Conservation (phyloP, 495 filamentous ascomycete genomes). For the Penicillium parvum region DNA sequence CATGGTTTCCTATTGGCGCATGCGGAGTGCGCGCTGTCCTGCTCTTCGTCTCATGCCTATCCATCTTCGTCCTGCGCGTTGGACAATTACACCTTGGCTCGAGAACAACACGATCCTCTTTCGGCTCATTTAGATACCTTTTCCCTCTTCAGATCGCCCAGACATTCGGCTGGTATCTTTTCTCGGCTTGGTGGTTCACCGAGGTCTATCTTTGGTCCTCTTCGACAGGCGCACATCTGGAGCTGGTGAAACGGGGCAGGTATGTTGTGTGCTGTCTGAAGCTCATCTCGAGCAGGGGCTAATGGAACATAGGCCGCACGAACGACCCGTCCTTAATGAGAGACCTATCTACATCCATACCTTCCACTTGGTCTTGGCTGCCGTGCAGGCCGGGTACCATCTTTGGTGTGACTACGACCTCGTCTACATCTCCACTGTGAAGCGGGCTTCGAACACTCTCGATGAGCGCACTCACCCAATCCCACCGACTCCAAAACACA, state of each 20-base stretch:
- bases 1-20: conserved; percentile 76
- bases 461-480: conserved; percentile 36
- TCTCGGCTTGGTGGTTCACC: conserved; percentile 78
- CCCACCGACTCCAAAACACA: conserved; percentile 29
- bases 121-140: conserved; percentile 55
- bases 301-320: conserved; percentile 45
- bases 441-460: conserved; percentile 26
- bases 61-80: conserved; percentile 78
- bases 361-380: conserved; percentile 61
- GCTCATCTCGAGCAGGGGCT: conserved; percentile 1
- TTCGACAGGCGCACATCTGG: conserved; percentile 57
- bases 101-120: conserved; percentile 64
- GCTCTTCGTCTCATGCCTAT: conserved; percentile 62
- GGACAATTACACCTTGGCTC: conserved; percentile 68
- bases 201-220: conserved; percentile 77
- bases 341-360: conserved; percentile 74
- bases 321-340: conserved; percentile 82
- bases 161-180: conserved; percentile 65
- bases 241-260: conserved; percentile 65
- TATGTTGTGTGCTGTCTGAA: conserved; percentile 27
- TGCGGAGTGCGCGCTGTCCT: conserved; percentile 68
- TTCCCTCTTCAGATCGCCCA: conserved; percentile 57
- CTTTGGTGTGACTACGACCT: conserved; percentile 71
- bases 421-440: conserved; percentile 51
- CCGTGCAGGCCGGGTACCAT: conserved; percentile 65